Percentiles rank a stretch among this genome's conserved stretches.
Evolutionary conservation across 805 yeast species (phyloP).

Genomic region (Schwanniomyces vanrijiae): DNA sequence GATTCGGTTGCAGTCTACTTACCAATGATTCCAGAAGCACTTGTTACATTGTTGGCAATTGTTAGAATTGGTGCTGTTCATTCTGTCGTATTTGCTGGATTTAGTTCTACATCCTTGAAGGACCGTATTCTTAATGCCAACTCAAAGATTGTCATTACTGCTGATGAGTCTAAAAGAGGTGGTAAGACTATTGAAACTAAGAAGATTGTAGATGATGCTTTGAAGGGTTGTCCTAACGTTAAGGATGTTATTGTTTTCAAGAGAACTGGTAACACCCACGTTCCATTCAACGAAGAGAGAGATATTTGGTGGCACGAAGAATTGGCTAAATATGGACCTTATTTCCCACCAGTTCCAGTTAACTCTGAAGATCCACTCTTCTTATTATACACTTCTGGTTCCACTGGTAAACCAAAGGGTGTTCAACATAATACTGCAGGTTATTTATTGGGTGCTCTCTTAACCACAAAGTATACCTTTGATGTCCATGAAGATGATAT

Average conservation of each 20-base stretch:
- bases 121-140: constrained; percentile 90
- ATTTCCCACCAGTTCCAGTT: constrained; percentile 84
- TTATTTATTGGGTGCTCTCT: constrained; percentile 85
- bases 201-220: constrained; percentile 93
- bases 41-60: constrained; percentile 91
- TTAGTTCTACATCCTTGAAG: constrained; percentile 85
- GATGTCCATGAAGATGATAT: constrained; percentile 88
- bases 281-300: constrained; percentile 74
- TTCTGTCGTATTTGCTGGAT: constrained; percentile 96
- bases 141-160: constrained; percentile 84
- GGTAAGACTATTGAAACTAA: constrained; percentile 91
- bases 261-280: constrained; percentile 77
- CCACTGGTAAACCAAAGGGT: constrained; percentile 98
- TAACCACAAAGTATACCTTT: constrained; percentile 90
- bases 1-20: constrained; percentile 95
- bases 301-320: constrained; percentile 98
- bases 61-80: constrained; percentile 94
- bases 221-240: constrained; percentile 71
- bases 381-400: constrained; percentile 94
- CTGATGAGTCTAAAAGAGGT: constrained; percentile 95
- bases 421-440: constrained; percentile 95
- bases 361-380: constrained; percentile 93
- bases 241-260: constrained; percentile 82
- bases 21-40: constrained; percentile 98
- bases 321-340: constrained; percentile 73